These are phyloP conservation scores for Hortiboletus campestris DNA, from an alignment of 768 basidiomycete species.

Conservation along the genomic window DNA sequence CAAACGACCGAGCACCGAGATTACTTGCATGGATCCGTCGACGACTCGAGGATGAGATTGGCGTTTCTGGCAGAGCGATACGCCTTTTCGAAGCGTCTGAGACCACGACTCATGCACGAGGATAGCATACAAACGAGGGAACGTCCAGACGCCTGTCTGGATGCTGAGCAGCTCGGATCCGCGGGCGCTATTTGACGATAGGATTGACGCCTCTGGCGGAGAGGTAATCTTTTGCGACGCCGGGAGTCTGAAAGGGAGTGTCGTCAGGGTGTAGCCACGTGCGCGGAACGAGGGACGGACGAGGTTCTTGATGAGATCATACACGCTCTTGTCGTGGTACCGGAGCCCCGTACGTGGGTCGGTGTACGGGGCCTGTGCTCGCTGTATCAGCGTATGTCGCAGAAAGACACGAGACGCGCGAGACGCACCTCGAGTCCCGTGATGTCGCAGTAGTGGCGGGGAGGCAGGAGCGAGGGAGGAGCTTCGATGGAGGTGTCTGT, in stretches of 20 bases:
- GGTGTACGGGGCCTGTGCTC: conserved; percentile 66
- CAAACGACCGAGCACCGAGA: too few species aligned
- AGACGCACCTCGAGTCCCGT: conserved; percentile 61
- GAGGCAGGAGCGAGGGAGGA: conserved; percentile 76
- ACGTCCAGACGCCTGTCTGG: too few species aligned
- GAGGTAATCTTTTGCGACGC: conserved; percentile 67
- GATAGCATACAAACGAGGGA: too few species aligned
- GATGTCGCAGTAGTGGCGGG: conserved; percentile 79
- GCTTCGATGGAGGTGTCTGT: conserved; percentile 77
- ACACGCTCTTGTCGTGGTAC: conserved; percentile 74
- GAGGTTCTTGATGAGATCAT: conserved; percentile 50
- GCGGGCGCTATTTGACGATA: conserved; percentile 38
- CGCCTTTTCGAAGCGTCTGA: too few species aligned
- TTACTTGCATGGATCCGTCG: too few species aligned
- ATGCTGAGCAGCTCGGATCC: too few species aligned
- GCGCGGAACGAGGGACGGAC: conserved; percentile 39
- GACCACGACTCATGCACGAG: too few species aligned
- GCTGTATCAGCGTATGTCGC: not conserved
- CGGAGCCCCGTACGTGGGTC: conserved; percentile 77
- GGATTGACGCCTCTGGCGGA: conserved; percentile 53
- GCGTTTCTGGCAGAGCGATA: too few species aligned
- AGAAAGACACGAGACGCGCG: conserved; percentile 33
- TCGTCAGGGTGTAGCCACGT: too few species aligned
- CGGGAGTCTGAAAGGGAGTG: too few species aligned
- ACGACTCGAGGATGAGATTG: too few species aligned